Evolutionary conservation across 2,329 filamentous ascomycete genomes (phyloP).

Genomic region (Metarhizium album): DNA sequence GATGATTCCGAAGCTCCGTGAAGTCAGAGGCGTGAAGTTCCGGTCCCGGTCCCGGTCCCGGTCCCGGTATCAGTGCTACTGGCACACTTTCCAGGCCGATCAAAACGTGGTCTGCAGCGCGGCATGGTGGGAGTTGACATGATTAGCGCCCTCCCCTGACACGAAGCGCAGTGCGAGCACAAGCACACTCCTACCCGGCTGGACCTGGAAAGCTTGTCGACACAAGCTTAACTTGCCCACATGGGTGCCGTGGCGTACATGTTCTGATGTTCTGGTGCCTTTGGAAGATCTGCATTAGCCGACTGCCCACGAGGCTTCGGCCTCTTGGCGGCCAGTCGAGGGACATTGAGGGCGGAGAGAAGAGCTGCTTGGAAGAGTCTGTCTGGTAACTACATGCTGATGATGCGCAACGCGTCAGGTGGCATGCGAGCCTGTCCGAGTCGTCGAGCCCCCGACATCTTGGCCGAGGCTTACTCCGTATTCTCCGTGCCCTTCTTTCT

Average conservation of each 20-base stretch:
- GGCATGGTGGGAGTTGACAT: background rate
- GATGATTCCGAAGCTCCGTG: background rate
- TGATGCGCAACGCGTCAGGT: too few relatives aligned
- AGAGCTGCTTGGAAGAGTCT: background rate
- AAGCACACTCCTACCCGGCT: background rate
- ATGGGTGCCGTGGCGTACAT: background rate
- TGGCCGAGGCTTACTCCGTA: background rate
- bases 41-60: background rate
- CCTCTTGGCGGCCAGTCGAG: background rate
- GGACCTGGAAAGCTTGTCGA: conserved; percentile 1
- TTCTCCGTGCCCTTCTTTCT: too few relatives aligned
- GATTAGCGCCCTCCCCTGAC: too few relatives aligned
- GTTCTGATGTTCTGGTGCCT: too few relatives aligned
- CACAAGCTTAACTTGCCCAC: background rate
- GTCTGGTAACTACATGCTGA: too few relatives aligned
- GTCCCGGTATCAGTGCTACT: background rate
- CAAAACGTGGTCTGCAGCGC: background rate
- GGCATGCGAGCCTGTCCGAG: too few relatives aligned
- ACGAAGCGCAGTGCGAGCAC: too few relatives aligned
- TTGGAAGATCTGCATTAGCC: background rate
- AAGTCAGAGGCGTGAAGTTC: too few relatives aligned
- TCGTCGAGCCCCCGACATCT: background rate
- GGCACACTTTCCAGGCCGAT: background rate
- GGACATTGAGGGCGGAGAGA: background rate
- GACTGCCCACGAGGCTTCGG: background rate